These are phyloP conservation scores for Ogataea salicorniae DNA, from an alignment of 805 yeast genomes.

Conservation along the genomic window DNA sequence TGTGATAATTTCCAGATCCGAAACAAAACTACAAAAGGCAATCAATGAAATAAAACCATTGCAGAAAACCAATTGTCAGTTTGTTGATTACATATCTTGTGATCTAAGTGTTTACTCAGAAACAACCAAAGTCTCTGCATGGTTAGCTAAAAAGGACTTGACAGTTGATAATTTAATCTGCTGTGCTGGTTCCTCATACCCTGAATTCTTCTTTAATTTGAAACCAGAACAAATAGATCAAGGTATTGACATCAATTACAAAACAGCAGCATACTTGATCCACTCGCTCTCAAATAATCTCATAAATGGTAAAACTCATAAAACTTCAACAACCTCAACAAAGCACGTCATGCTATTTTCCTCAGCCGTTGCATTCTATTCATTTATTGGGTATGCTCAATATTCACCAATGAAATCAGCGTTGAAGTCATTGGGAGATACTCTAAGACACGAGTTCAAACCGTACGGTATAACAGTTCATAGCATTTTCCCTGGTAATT, in stretches of 20 bases:
- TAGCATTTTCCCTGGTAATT: constrained; percentile 84
- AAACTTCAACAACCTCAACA: constrained; percentile 7
- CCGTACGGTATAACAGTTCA: constrained; percentile 66
- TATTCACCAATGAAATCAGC: constrained; percentile 91
- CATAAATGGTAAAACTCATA: constrained; percentile 6
- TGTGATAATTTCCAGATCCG: constrained; percentile 73
- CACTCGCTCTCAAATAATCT: constrained; percentile 55
- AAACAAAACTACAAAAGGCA: constrained; percentile 47
- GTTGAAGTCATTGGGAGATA: constrained; percentile 64
- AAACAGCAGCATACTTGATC: constrained; percentile 63
- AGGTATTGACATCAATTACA: constrained; percentile 68
- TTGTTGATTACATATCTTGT: constrained; percentile 44
- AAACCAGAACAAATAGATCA: constrained; percentile 49
- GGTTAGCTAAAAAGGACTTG: constrained; percentile 17
- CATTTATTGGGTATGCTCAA: constrained; percentile 86
- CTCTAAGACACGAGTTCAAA: constrained; percentile 74
- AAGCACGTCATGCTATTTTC: constrained; percentile 63
- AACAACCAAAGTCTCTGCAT: constrained; percentile 34
- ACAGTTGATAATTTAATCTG: constrained; percentile 71
- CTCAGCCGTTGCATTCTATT: constrained; percentile 75
- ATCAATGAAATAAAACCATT: constrained; percentile 37
- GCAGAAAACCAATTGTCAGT: constrained; percentile 28
- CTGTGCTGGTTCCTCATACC: constrained; percentile 84
- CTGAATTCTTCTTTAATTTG: constrained; percentile 71
- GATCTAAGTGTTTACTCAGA: constrained; percentile 63